A percentile compares a stretch with the other conserved stretches of the same genome.
Conservation (phyloP, 2,329 filamentous ascomycete species). For the Diaporthe sp. region DNA sequence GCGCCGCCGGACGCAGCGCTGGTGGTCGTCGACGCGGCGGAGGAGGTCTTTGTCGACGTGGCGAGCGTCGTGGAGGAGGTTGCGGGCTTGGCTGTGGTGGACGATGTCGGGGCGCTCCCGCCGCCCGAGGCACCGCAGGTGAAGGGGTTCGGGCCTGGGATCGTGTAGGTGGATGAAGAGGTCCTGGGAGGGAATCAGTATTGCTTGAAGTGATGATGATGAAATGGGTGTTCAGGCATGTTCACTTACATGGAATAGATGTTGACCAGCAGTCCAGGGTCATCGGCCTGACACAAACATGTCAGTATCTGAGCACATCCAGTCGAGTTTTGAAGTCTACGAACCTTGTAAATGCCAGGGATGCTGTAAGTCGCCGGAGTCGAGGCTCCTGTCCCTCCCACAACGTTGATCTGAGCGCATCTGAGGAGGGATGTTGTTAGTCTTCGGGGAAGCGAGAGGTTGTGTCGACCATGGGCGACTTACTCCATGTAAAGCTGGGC, state of each 20-base stretch:
- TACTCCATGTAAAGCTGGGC: slow-evolving; percentile 48
- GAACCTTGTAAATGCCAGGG: slow-evolving; percentile 37
- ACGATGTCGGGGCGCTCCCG: slow-evolving; percentile 1
- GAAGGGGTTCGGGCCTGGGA: slow-evolving; percentile 31
- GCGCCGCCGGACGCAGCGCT: slow-evolving; percentile 3
- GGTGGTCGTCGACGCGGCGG: not conserved
- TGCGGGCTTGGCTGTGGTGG: not conserved
- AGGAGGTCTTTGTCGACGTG: slow-evolving; percentile 20
- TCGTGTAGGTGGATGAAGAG: slow-evolving; percentile 33
- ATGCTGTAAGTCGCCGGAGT: slow-evolving; percentile 35
- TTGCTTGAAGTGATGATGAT: not conserved
- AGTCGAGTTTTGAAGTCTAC: not conserved
- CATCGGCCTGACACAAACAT: slow-evolving; percentile 5
- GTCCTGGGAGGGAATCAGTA: slow-evolving; percentile 13
- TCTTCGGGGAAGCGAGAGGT: not conserved
- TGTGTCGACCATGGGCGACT: not conserved
- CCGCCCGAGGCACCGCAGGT: slow-evolving; percentile 27
- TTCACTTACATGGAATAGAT: slow-evolving; percentile 37
- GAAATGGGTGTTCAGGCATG: not conserved
- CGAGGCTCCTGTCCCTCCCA: slow-evolving; percentile 45
- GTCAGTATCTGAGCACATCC: not conserved
- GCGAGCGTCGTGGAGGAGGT: slow-evolving; percentile 28
- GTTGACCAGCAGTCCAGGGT: slow-evolving; percentile 38
- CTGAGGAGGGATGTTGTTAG: not conserved
- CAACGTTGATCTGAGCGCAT: slow-evolving; percentile 48